phyloP scores from a whole-genome alignment of 805 yeast species.

The Teunomyces kruisii region DNA sequence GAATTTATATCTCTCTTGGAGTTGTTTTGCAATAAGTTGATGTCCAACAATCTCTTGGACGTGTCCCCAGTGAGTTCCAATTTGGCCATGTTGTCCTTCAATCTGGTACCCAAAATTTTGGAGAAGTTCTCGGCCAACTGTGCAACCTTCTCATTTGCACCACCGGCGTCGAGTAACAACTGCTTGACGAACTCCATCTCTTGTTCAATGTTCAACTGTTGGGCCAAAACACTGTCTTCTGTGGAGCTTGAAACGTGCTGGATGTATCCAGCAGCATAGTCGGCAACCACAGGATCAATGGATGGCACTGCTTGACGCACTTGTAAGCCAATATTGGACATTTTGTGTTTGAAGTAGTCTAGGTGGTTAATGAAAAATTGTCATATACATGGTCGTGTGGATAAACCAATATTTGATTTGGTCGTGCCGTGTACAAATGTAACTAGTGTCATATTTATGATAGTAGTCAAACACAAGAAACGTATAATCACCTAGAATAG shows the following conservation, averaged over 20 bases:
- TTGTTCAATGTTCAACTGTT: slow-evolving; percentile 59
- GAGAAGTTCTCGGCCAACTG: slow-evolving; percentile 46
- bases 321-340: slow-evolving; percentile 50
- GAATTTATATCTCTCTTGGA: slow-evolving; percentile 71
- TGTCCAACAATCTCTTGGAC: slow-evolving; percentile 79
- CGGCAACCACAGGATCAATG: slow-evolving; percentile 82
- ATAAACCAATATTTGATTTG: neutral
- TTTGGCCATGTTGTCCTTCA: slow-evolving; percentile 68
- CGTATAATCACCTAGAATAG: neutral
- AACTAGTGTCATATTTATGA: too few relatives aligned
- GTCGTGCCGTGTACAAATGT: neutral
- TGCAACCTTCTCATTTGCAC: slow-evolving; percentile 54
- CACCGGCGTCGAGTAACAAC: slow-evolving; percentile 82
- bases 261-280: slow-evolving; percentile 90
- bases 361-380: neutral
- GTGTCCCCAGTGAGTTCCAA: slow-evolving; percentile 81
- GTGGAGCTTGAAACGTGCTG: slow-evolving; percentile 77
- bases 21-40: slow-evolving; percentile 63
- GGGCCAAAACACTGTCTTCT: slow-evolving; percentile 78
- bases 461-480: neutral
- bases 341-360: slow-evolving; percentile 11
- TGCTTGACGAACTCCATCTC: slow-evolving; percentile 70
- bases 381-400: neutral
- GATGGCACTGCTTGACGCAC: slow-evolving; percentile 85
- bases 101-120: slow-evolving; percentile 51